Percentiles rank a stretch among this genome's conserved stretches.
These are phyloP conservation scores for Ophiocordyceps camponoti-rufipedis DNA, from an alignment of 2,329 filamentous ascomycete species.

Conservation along the genomic window DNA sequence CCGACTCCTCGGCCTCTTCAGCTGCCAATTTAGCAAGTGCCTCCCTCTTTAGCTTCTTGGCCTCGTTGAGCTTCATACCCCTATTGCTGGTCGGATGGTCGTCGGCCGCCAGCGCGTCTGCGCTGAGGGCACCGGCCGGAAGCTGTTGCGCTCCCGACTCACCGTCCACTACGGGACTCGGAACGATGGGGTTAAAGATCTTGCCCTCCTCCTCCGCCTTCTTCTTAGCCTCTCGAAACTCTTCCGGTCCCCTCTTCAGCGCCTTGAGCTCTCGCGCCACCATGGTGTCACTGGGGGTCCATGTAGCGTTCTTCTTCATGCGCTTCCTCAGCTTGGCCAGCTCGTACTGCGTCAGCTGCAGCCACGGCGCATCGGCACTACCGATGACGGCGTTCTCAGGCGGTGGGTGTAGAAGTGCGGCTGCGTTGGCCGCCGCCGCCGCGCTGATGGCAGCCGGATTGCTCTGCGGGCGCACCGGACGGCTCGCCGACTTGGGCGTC, in stretches of 20 bases:
- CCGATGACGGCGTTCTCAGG: conserved; percentile 40
- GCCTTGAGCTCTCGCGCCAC: conserved; percentile 59
- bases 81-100: conserved; percentile 50
- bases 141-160: conserved; percentile 33
- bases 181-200: conserved; percentile 31
- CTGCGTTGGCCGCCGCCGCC: conserved; percentile 21
- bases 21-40: conserved; percentile 41
- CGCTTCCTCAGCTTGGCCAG: conserved; percentile 55
- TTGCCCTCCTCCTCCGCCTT: conserved; percentile 47
- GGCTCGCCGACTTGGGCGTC: conserved; percentile 26
- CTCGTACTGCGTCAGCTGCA: conserved; percentile 46
- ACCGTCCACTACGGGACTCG: conserved; percentile 21
- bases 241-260: conserved; percentile 47
- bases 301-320: conserved; percentile 85
- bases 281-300: conserved; percentile 75
- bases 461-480: conserved; percentile 15
- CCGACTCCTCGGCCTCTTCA: conserved; percentile 41
- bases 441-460: conserved; percentile 16
- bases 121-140: conserved; percentile 40
- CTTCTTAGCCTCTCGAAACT: conserved; percentile 41
- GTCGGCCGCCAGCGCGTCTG: conserved; percentile 35
- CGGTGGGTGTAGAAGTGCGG: conserved; percentile 32
- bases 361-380: conserved; percentile 43
- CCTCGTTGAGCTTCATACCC: conserved; percentile 62
- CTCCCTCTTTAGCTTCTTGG: conserved; percentile 56